These are phyloP conservation scores for Microsporum canis DNA, from an alignment of 2,329 filamentous ascomycete genomes.

Conservation along the genomic window DNA sequence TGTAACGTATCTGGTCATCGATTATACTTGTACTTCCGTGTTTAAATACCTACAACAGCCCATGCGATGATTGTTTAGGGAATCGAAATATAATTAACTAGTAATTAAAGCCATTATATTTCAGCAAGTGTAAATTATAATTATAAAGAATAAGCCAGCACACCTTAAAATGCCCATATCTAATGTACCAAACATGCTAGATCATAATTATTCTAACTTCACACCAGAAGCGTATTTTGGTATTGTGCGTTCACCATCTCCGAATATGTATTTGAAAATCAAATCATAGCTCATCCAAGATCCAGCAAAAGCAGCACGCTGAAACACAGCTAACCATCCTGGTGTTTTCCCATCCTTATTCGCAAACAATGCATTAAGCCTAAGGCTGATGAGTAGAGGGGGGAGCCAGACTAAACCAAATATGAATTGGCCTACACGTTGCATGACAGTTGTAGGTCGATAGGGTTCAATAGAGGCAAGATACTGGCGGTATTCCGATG, in stretches of 20 bases:
- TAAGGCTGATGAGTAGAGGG: constrained; percentile 43
- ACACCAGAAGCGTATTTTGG: not conserved
- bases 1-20: not conserved
- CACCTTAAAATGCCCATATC: no score
- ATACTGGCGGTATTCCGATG: constrained; percentile 64
- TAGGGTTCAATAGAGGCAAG: constrained; percentile 60
- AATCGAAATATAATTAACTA: no score
- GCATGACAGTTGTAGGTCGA: constrained; percentile 53
- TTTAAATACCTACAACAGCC: no score
- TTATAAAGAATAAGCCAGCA: no score
- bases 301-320: constrained; percentile 43
- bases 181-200: no score
- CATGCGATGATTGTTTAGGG: no score
- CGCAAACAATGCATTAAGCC: constrained; percentile 38
- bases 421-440: constrained; percentile 53
- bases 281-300: constrained; percentile 57
- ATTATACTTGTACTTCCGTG: not conserved
- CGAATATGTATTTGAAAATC: constrained; percentile 57
- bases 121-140: no score
- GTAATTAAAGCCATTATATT: no score
- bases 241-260: constrained; percentile 67
- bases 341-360: constrained; percentile 59
- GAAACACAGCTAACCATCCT: constrained; percentile 49
- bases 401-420: constrained; percentile 53
- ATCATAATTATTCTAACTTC: not conserved